Conservation (phyloP, 2,329 filamentous ascomycete genomes). For the Talaromyces sp. region DNA sequence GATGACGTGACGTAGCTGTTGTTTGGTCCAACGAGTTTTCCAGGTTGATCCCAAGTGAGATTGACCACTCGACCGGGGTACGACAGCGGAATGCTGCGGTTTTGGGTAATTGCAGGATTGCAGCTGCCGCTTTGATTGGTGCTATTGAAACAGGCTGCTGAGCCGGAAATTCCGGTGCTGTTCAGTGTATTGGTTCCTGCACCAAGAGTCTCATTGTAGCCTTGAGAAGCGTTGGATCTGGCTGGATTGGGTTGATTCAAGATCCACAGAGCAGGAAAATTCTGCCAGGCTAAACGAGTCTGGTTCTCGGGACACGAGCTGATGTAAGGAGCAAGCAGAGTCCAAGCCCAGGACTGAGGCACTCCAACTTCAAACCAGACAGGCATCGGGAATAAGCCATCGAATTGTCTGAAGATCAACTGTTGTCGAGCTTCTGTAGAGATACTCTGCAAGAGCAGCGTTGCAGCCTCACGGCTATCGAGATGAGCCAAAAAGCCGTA, state of each 20-base stretch:
- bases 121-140: slow-evolving; percentile 53
- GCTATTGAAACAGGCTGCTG: slow-evolving; percentile 57
- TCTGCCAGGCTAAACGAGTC: slow-evolving; percentile 77
- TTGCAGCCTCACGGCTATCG: slow-evolving; percentile 69
- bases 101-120: slow-evolving; percentile 62
- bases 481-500: slow-evolving; percentile 78
- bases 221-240: slow-evolving; percentile 61
- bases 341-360: slow-evolving; percentile 83
- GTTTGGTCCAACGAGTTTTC: slow-evolving; percentile 69
- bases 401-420: slow-evolving; percentile 78
- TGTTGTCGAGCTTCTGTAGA: slow-evolving; percentile 78
- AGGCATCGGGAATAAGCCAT: slow-evolving; percentile 75
- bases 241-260: slow-evolving; percentile 74
- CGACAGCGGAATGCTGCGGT: slow-evolving; percentile 67
- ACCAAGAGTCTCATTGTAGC: slow-evolving; percentile 58
- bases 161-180: slow-evolving; percentile 35
- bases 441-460: slow-evolving; percentile 71
- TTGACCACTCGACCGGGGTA: slow-evolving; percentile 70
- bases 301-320: slow-evolving; percentile 68
- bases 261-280: slow-evolving; percentile 70
- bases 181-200: slow-evolving; percentile 34
- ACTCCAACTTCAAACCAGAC: slow-evolving; percentile 78
- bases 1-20: slow-evolving; percentile 72
- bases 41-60: slow-evolving; percentile 69
- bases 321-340: slow-evolving; percentile 76